phyloP scores from a whole-genome alignment of 495 filamentous ascomycete genomes.

The Tuber magnatum region DNA sequence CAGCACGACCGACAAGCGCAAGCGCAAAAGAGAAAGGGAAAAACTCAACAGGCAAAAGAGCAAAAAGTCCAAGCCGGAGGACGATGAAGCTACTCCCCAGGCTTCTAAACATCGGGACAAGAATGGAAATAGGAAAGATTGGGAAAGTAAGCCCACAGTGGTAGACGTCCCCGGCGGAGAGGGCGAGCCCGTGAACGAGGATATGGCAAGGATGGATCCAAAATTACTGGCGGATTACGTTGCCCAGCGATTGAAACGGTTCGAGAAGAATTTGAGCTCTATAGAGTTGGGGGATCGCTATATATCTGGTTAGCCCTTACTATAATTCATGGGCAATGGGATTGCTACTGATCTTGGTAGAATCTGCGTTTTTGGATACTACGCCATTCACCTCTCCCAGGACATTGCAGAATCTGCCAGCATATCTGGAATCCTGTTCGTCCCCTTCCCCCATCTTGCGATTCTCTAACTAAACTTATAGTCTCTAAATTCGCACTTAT shows the following conservation, averaged over 20 bases:
- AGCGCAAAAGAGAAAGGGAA: conserved; percentile 51
- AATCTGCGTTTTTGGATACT: conserved; percentile 60
- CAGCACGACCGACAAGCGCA: conserved; percentile 36
- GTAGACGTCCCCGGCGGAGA: conserved; percentile 46
- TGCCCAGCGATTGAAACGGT: conserved; percentile 67
- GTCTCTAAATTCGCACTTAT: conserved; percentile 48
- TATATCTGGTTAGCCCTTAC: conserved; percentile 59
- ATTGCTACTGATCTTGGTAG: conserved; percentile 40
- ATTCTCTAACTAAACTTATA: background rate
- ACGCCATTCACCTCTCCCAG: conserved; percentile 60
- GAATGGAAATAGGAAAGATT: conserved; percentile 46
- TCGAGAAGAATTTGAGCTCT: conserved; percentile 66
- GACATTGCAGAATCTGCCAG: conserved; percentile 61
- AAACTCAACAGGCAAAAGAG: conserved; percentile 43
- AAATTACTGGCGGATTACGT: conserved; percentile 78
- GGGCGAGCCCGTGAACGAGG: conserved; percentile 54
- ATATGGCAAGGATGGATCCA: conserved; percentile 73
- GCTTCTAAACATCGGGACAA: conserved; percentile 49
- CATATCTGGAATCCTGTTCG: conserved; percentile 58
- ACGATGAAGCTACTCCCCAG: conserved; percentile 35
- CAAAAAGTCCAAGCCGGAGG: conserved; percentile 36
- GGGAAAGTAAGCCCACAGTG: conserved; percentile 55
- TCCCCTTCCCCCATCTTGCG: background rate
- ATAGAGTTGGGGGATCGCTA: conserved; percentile 77
- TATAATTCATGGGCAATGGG: background rate